phyloP scores from a whole-genome alignment of 441 rosid species.

The Metrosideros polymorpha region DNA sequence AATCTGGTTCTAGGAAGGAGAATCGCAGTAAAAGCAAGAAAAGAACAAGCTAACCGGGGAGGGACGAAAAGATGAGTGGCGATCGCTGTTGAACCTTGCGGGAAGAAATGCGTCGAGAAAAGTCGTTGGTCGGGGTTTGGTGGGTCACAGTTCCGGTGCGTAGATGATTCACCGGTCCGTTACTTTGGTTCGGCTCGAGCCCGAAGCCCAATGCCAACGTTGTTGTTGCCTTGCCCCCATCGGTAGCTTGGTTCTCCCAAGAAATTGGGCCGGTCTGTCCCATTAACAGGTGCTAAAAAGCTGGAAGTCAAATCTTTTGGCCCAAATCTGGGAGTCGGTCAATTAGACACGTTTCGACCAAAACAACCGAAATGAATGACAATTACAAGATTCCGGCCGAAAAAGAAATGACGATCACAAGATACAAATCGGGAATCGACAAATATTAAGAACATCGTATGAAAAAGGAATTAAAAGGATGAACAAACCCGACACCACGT shows the following conservation, averaged over 20 bases:
- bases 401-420: not conserved
- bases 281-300: not conserved
- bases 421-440: not conserved
- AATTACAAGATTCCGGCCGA: not conserved
- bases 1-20: not conserved
- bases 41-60: not conserved
- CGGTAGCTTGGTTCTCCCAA: not conserved
- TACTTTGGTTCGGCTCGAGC: not conserved
- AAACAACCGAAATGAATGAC: not conserved
- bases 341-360: not conserved
- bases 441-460: not conserved
- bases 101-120: not conserved
- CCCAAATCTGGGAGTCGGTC: not conserved
- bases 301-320: not conserved
- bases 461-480: not conserved
- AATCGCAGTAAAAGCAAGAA: not conserved
- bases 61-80: not conserved
- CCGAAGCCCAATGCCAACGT: not conserved
- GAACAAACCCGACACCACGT: not conserved
- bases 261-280: not conserved
- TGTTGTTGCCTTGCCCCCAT: no score
- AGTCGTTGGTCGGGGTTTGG: not conserved
- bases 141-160: not conserved
- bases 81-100: not conserved
- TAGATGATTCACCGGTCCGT: not conserved